phyloP scores from a whole-genome alignment of 1,284 basidiomycete genomes.

The Ustilago esculenta region DNA sequence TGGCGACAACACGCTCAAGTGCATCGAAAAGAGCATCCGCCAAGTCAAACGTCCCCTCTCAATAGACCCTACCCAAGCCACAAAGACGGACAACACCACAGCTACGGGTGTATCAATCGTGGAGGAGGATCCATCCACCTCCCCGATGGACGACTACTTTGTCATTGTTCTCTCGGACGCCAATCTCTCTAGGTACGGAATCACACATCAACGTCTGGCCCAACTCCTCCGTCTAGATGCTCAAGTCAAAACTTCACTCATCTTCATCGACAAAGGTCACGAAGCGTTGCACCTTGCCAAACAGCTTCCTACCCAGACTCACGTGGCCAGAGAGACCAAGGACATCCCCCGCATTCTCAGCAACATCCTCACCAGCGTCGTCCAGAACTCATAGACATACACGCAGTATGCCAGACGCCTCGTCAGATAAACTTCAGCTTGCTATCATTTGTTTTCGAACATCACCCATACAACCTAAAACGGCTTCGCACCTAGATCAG shows the following conservation, averaged over 20 bases:
- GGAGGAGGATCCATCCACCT: slow-evolving; percentile 26
- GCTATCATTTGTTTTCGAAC: no score
- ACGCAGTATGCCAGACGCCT: no score
- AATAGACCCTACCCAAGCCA: neutral
- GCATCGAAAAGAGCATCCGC: slow-evolving; percentile 48
- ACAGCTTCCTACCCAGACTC: slow-evolving; percentile 58
- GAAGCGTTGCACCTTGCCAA: slow-evolving; percentile 51
- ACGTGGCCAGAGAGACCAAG: slow-evolving; percentile 56
- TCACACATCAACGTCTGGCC: slow-evolving; percentile 54
- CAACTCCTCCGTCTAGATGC: slow-evolving; percentile 49
- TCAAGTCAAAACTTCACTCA: slow-evolving; percentile 62
- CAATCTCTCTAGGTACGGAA: slow-evolving; percentile 67
- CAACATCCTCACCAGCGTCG: slow-evolving; percentile 59
- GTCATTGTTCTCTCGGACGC: slow-evolving; percentile 68
- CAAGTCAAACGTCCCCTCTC: slow-evolving; percentile 38
- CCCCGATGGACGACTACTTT: slow-evolving; percentile 66
- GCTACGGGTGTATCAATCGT: slow-evolving; percentile 18
- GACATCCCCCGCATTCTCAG: slow-evolving; percentile 58
- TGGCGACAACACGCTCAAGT: slow-evolving; percentile 58
- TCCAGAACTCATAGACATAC: slow-evolving; percentile 32
- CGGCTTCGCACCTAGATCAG: no score
- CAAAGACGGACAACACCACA: slow-evolving; percentile 17
- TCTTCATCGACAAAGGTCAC: slow-evolving; percentile 62
- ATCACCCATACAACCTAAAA: no score
- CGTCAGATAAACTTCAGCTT: no score